Conservation (phyloP, 2,329 filamentous ascomycete species). For the Emmonsiellopsis sp. region DNA sequence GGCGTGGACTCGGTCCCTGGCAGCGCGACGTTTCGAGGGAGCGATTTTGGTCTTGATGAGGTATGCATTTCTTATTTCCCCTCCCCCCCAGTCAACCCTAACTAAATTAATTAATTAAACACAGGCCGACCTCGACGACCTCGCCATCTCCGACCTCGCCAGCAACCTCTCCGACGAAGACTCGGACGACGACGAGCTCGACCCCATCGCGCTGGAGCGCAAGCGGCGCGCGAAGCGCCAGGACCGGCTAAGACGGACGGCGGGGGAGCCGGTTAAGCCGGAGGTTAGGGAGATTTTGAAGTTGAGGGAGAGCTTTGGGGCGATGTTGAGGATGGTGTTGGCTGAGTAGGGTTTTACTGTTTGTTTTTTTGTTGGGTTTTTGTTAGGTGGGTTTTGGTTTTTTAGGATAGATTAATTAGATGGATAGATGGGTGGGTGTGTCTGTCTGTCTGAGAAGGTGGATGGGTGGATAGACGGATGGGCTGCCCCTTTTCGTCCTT, state of each 20-base stretch:
- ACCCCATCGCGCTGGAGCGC: conserved; percentile 81
- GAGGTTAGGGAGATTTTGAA: conserved; percentile 69
- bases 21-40: conserved; percentile 56
- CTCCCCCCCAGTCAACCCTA: conserved; percentile 2
- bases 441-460: too few relatives aligned
- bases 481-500: not conserved
- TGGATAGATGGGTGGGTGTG: too few relatives aligned
- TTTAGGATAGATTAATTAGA: not conserved
- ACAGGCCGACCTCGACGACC: conserved; percentile 68
- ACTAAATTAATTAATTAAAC: conserved; percentile 8
- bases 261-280: conserved; percentile 78
- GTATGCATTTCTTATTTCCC: conserved; percentile 32
- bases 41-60: conserved; percentile 83
- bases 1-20: conserved; percentile 42
- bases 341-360: conserved; percentile 49
- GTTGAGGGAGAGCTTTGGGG: conserved; percentile 67
- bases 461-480: too few relatives aligned
- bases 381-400: not conserved
- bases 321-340: conserved; percentile 73
- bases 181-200: conserved; percentile 68
- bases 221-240: conserved; percentile 66
- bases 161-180: conserved; percentile 57
- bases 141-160: conserved; percentile 67
- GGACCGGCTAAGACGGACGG: conserved; percentile 65
- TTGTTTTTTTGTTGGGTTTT: not conserved